These are phyloP conservation scores for Boletellus sp. DNA, from an alignment of 768 basidiomycete species.

Conservation along the genomic window DNA sequence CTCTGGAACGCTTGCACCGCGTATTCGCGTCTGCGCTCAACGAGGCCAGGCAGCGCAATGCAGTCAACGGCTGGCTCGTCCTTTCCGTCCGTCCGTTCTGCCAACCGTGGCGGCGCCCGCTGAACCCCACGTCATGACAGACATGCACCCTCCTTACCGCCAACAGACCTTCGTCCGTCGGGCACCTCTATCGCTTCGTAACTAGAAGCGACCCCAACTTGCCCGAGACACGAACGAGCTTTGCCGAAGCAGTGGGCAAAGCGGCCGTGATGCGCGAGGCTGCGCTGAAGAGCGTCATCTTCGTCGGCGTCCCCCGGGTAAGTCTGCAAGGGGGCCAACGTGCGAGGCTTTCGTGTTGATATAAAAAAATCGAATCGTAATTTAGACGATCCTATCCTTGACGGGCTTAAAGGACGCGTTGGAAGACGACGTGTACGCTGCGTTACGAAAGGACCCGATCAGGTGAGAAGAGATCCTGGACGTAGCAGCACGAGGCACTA, in stretches of 20 bases:
- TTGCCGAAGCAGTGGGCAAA: slow-evolving; percentile 60
- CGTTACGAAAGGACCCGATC: slow-evolving; percentile 61
- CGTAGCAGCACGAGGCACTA: slow-evolving; percentile 21
- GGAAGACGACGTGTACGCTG: slow-evolving; percentile 75
- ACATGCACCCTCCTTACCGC: slow-evolving; percentile 81
- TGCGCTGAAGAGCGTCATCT: slow-evolving; percentile 84
- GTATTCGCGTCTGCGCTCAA: slow-evolving; percentile 60
- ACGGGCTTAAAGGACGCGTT: slow-evolving; percentile 71
- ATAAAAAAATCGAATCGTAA: slow-evolving; percentile 7
- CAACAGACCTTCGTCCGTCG: slow-evolving; percentile 76
- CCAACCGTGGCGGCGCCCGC: slow-evolving; percentile 15
- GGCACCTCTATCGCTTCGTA: slow-evolving; percentile 77
- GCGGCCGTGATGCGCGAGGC: slow-evolving; percentile 88
- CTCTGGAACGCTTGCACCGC: slow-evolving; percentile 45
- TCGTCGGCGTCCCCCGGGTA: slow-evolving; percentile 83
- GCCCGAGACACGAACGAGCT: slow-evolving; percentile 38
- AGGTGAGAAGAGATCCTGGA: slow-evolving; percentile 46
- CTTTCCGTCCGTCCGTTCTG: slow-evolving; percentile 49
- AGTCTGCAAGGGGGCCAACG: slow-evolving; percentile 25
- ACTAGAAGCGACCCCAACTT: slow-evolving; percentile 46
- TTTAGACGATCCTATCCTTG: slow-evolving; percentile 78
- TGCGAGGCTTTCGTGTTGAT: slow-evolving; percentile 1
- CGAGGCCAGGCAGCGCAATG: slow-evolving; percentile 61
- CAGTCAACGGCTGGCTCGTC: slow-evolving; percentile 78
- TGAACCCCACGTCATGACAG: slow-evolving; percentile 43